Base-by-base conservation (phyloP, 352 stramenopile genomes). In the Stephanocyclus meneghinianus region DNA sequence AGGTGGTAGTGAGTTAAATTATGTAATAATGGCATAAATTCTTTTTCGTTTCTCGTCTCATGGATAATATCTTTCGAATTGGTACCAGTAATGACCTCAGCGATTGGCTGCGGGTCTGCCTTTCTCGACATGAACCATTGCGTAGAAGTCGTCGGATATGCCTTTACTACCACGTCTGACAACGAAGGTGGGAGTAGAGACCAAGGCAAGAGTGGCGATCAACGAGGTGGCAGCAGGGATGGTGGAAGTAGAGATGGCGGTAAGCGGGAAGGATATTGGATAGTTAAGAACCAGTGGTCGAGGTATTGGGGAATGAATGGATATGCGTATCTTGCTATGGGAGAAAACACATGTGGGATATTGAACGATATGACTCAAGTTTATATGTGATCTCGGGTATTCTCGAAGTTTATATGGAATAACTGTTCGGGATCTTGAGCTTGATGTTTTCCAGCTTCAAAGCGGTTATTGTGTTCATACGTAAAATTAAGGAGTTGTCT, bases 201-300 rank as follows among this genome's bases (percentile, higher is more conserved):
- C 15, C 45, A 69, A 50, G 76, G 59, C 15, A 74, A 81, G 2
- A 74, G 53, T 61, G 64, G 68, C 30, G 73, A 71, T 57, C 56
- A 50, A 35, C 6, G 57, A 21, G 71, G 73, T 29, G 84, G 82
- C 42, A 47, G 69, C n/a, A 67, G 70, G 16, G 66, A 48, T 3
- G 55, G 60, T 21, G 55, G 76, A 60, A 80, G 73, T 40, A 50
- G 57, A 51, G 78, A 83, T 9, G 64, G 68, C 18, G 56, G 56
- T 37, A 45, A 79, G 47, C 64, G 81, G 51, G 74, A 88, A 76
- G 89, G 89, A 48, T 94, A 94, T 74, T 98, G 95, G 95, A 98
- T 97, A 77, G 94, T 99, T 8, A 98, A 98, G 87, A 99, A 99
- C 87, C 98, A 96, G 70, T 99, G 97, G 97, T 95, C 95, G n/a